Base-by-base conservation (phyloP, 495 filamentous ascomycete genomes). In the Penicillium arizonense region DNA sequence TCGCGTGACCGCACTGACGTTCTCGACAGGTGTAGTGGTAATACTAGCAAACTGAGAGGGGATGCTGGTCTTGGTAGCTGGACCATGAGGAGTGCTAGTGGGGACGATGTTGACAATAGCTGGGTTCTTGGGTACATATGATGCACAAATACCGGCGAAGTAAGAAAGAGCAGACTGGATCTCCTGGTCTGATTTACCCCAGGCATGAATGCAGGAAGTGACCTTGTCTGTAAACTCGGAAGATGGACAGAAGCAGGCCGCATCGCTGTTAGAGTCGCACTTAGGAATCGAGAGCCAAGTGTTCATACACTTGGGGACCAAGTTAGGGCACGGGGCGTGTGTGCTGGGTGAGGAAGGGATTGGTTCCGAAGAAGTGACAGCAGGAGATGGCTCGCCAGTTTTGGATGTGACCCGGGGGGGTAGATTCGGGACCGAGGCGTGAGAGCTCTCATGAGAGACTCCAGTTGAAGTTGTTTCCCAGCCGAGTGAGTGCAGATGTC, bases 291-390 rank as follows among this genome's bases (percentile, higher is more conserved):
- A 57, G 58, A 95, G 71, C 89, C 91, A 97, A 55, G 93, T 96
- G 82, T 96, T 96, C 71, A 97, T 76, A 77, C 93, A 97, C 58
- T 83, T 85, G 49, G 94, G 94, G 10, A 97, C 85, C 36, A 90
- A 73, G 40, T 74, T 69, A 37, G 92, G 91, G 78, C 86, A 90
- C 0, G 61, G 51, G 32, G 51, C 43, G 2, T 56, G 40, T n/a
- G 53, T 10, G 16, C 39, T 47, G 12, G 58, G 49, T 2, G 9
- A 10, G 6, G 40, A 33, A 14, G 53, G 9, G 24, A 26, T 36
- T 64, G 18, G 50, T 60, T n/a, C 56, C 61, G 47, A 66, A 47
- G 23, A 68, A 53, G 40, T 57, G 4, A n/a, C 16, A 18, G 30
- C 2, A 21, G 10, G 14, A 21, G 28, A 20, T 8, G 44, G 5